A percentile compares a stretch with the other conserved stretches of the same genome.
phyloP scores from a whole-genome alignment of 2,329 filamentous ascomycete species.

The Venturia oleaginea region DNA sequence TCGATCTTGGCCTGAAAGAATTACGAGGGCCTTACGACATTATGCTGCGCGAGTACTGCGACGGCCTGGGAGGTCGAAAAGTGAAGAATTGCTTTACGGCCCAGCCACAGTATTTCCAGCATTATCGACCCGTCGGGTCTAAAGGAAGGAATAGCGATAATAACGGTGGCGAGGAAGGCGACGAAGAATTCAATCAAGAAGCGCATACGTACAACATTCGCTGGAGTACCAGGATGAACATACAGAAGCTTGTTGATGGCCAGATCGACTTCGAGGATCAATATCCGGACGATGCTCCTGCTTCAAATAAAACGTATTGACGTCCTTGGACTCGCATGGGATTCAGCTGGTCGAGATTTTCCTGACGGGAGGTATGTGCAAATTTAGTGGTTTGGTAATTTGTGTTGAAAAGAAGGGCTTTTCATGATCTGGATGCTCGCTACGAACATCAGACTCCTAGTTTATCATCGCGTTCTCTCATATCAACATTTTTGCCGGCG shows the following conservation, averaged over 20 bases:
- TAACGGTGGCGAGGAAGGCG: constrained; percentile 20
- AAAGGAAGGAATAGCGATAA: constrained; percentile 31
- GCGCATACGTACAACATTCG: constrained; percentile 29
- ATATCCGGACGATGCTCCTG: background rate
- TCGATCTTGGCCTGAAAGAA: constrained; percentile 35
- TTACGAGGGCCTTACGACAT: constrained; percentile 20
- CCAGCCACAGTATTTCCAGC: constrained; percentile 16
- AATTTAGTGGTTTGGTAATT: no score
- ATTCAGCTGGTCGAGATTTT: no score
- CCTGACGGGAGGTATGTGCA: no score
- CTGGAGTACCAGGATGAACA: constrained; percentile 35
- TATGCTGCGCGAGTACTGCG: constrained; percentile 7
- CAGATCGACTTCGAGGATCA: constrained; percentile 22
- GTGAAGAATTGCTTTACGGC: constrained; percentile 32
- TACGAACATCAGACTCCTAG: no score
- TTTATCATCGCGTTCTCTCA: no score
- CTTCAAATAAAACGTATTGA: background rate
- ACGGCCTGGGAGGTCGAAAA: constrained; percentile 13
- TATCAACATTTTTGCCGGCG: no score
- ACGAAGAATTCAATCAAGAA: constrained; percentile 22
- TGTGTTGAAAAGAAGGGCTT: no score
- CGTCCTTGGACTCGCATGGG: background rate
- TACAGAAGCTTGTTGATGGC: constrained; percentile 30
- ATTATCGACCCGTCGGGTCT: constrained; percentile 34
- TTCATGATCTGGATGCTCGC: no score